Evolutionary conservation across 2,329 filamentous ascomycete species (phyloP), one percentile per base, ranked within the genome.

Genomic region (Mycocentrospora acerina): DNA sequence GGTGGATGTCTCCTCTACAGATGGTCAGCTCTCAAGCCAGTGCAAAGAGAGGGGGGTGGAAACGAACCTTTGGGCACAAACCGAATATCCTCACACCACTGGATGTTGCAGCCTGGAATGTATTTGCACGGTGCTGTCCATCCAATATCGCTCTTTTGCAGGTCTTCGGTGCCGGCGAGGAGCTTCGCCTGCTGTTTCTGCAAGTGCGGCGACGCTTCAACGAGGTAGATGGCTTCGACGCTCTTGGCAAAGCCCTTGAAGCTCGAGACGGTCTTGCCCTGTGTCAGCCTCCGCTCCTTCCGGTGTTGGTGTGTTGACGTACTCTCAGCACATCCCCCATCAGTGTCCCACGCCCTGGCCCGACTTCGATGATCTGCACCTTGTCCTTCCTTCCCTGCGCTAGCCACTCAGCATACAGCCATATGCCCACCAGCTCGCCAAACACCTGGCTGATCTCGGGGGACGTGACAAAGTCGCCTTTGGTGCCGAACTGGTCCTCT

Each of bases 401-500:
- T 66, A 97, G 87, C 91, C 93, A 98, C 75, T 98, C 93, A 28
- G 91, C 84, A 35, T 97, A 85, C 46, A 95, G 84, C 93, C 93
- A 98, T 55, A 98, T 81, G 4, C 89, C 93, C 40, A 97, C 76
- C 18, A 98, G 77, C 71, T 98, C 93, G 16, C 93, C 93, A 70
- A 98, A 98, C 10, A 97, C 80, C 64, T 97, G 93, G 1, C 90
- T 96, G 56, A 98, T 97, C 69, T 98, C 93, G 0, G 93, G 93
- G 0, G 90, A 96, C 0, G 93, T 98, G 35, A 97, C 85, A 62
- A 98, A 98, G 69, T 98, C 93, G 17, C 93, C 93, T 60, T 88
- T 87, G 38, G 80, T 74, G n/a, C 93, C 93, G 57, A 98, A 98
- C 48, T 91, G 90, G 61, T 96, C 90, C 31, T 83, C 80, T 14